Evolutionary conservation across 2,329 filamentous ascomycete species (phyloP), one percentile per base, ranked within the genome.

Genomic region (Metarhizium anisopliae): DNA sequence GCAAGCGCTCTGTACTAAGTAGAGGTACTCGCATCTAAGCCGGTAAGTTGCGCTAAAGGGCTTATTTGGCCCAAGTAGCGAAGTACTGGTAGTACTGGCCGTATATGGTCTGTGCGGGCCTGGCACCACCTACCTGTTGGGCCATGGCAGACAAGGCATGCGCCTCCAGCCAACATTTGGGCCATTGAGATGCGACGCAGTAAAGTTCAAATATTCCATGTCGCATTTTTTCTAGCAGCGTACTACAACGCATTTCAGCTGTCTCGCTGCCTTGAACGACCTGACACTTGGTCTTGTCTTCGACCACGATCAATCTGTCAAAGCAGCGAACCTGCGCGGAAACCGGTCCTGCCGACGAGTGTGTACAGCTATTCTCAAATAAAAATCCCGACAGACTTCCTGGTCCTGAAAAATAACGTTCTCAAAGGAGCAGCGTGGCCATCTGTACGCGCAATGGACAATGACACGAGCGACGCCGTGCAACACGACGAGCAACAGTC

Each of bases 401-500:
- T 5, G 13, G 38, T 11, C 14, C 38, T 7, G 13, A 6, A 14
- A 35, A 35, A 35, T 35, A 35, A 7, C 5, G 38, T 40, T 40
- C 2, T 16, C 13, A 4, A 8, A 36, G 5, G 2, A 10, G 7
- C 38, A 40, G 11, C 13, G 11, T 40, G 38, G 35, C 13, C 7
- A 36, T 40, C 11, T 4, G 2, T 11, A 40, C 14, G 13, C 45
- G 45, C 47, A 11, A 60, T 60, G 59, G 57, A 60, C 20, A 51
- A 53, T 40, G 45, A 43, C 11, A 47, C 35, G 32, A 20, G 25
- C 55, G 40, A 50, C 35, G 20, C 18, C 36, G 50, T 51, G 4
- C 52, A 54, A 51, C 30, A 56, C n/a, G 53, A 40, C 32, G 18
- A 54, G 43, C 57, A 63, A n/a, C 59, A 59, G 1, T 53, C 60